Base-by-base conservation (phyloP, 1,284 basidiomycete species). In the Erythrobasidium hasegawianum region DNA sequence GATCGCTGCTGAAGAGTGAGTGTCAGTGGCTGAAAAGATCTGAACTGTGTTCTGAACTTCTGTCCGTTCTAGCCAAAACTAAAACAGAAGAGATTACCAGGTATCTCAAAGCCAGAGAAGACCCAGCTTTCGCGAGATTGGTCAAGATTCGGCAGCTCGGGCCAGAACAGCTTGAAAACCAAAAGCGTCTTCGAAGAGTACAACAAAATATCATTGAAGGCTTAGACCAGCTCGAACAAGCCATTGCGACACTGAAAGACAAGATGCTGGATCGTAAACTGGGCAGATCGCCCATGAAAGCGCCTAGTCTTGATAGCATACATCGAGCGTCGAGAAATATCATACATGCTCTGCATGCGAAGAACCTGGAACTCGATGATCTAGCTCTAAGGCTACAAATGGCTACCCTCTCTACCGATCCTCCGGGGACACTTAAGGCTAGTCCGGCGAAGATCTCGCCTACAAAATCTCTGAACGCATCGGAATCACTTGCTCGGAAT, bases 161-260 rank as follows among this genome's bases (percentile, higher is more conserved):
- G 5, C 90, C 91, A 0, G 91, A 94, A 73, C 86, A 90, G 73
- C 79, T 85, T n/a, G 90, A 93, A 75, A 86, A 85, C 2, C 91
- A 91, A 74, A 83, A 80, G 11, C 85, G 86, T 61, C 78, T 94
- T 29, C 83, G 90, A 47, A 83, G 85, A 64, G 69, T 39, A 14
- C 27, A 14, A 1, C 60, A 91, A 86, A 76, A 80, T 14, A 83
- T 89, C 38, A 83, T 83, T 26, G 85, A 87, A 68, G 83, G 87
- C 33, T 81, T 90, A 16, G 83, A 85, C 71, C 88, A 90, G 73
- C 81, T 94, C 9, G 90, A 92, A 72, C 85, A 85, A 22, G 82
- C 87, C 71, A 77, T 94, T 11, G 81, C 85, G 47, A 79, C 79
- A 2, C 83, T 85, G 22, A 90, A 90, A 78, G 87, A 85, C 75